These are phyloP conservation scores for Urtica urens DNA, from an alignment of 306 rosid species.

Conservation along the genomic window DNA sequence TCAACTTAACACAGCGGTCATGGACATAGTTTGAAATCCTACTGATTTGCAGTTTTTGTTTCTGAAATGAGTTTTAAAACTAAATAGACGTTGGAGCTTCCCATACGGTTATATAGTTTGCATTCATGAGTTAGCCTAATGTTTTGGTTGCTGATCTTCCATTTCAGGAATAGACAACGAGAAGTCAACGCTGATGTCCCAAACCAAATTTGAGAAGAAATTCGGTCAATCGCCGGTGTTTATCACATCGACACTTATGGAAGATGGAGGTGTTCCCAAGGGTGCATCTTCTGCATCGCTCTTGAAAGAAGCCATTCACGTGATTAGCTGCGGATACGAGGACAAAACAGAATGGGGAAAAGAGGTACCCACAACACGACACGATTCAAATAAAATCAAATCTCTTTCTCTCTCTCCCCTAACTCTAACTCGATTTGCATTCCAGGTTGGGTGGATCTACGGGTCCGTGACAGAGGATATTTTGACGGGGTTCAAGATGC, in stretches of 20 bases:
- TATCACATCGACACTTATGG: constrained; percentile 61
- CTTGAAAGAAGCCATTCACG: constrained; percentile 90
- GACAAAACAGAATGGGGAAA: constrained; percentile 95
- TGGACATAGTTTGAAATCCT: too few species aligned
- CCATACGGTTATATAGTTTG: too few species aligned
- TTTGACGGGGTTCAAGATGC: constrained; percentile 90
- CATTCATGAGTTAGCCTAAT: too few species aligned
- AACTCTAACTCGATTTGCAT: constrained; percentile 3
- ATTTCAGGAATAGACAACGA: constrained; percentile 62
- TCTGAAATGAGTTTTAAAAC: too few species aligned
- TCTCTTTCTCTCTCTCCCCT: neutral
- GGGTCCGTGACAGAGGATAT: constrained; percentile 95
- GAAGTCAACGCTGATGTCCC: constrained; percentile 54
- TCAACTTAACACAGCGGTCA: too few species aligned
- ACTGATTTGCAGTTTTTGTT: too few species aligned
- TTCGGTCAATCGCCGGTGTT: constrained; percentile 75
- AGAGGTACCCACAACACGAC: constrained; percentile 37
- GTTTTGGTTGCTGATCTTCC: too few species aligned
- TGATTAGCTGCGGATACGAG: constrained; percentile 89
- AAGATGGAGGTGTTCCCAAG: constrained; percentile 66
- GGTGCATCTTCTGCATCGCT: constrained; percentile 64
- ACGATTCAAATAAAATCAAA: neutral
- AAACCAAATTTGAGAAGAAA: constrained; percentile 69
- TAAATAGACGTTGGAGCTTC: too few species aligned
- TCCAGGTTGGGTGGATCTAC: constrained; percentile 94